Conservation (phyloP, 164 flowering plant species). For the Liriodendron chinense region DNA sequence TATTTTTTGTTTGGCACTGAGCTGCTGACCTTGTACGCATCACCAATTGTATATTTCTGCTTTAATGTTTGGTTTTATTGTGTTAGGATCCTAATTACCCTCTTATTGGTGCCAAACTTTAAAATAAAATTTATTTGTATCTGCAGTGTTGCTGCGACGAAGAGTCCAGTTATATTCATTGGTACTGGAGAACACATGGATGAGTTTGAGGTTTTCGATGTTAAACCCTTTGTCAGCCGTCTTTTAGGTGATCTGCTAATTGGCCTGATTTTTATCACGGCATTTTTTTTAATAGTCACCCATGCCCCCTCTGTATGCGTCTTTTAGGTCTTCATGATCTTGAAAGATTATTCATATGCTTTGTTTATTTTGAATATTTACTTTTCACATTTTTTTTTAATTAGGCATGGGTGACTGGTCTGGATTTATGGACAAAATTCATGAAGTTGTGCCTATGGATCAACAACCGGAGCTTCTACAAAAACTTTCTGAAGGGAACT, state of each 20-base stretch:
- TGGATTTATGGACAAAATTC: slow-evolving; percentile 99
- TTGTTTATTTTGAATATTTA: background rate
- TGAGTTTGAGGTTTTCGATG: slow-evolving; percentile 99
- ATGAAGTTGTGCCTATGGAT: slow-evolving; percentile 98
- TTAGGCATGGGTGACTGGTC: slow-evolving; percentile 99
- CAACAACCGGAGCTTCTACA: slow-evolving; percentile 97
- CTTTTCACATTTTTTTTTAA: slow-evolving; percentile 4
- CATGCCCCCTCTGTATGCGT: no score
- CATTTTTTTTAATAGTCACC: background rate
- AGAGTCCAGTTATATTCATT: slow-evolving; percentile 92
- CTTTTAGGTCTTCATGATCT: background rate
- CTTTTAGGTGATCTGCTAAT: slow-evolving; percentile 56
- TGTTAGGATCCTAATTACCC: background rate
- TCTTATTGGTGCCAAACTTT: background rate
- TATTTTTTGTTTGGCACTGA: background rate
- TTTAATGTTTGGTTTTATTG: background rate
- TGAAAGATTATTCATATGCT: background rate
- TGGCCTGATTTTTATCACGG: background rate
- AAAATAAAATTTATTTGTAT: background rate
- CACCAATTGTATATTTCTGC: background rate
- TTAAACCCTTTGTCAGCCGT: slow-evolving; percentile 95
- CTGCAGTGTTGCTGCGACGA: slow-evolving; percentile 93
- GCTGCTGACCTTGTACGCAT: background rate
- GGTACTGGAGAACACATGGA: slow-evolving; percentile 99
- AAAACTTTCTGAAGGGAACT: slow-evolving; percentile 91